Conservation (phyloP, 1,284 basidiomycete genomes). For the Fomitopsis betulina region DNA sequence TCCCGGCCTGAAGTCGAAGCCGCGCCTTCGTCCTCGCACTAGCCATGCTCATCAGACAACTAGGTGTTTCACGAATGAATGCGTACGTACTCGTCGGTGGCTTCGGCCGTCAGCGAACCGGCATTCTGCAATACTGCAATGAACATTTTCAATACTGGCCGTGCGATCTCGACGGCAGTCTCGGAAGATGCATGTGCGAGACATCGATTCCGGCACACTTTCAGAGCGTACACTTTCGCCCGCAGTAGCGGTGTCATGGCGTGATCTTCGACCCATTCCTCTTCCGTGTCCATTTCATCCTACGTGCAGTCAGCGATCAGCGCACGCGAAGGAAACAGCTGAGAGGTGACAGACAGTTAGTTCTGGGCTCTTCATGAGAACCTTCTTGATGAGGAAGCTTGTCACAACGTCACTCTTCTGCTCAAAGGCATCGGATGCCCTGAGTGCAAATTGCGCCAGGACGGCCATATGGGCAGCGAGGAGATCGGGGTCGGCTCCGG, state of each 20-base stretch:
- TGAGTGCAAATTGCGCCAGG: conserved; percentile 72
- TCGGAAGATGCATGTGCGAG: conserved; percentile 60
- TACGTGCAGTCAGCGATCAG: conserved; percentile 12
- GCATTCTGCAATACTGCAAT: conserved; percentile 59
- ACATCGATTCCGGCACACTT: conserved; percentile 77
- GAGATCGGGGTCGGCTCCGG: conserved; percentile 43
- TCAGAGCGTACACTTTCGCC: conserved; percentile 73
- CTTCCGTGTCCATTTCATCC: conserved; percentile 50
- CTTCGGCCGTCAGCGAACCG: conserved; percentile 59
- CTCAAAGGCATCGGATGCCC: conserved; percentile 73
- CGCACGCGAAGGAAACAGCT: neutral
- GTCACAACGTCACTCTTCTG: conserved; percentile 70
- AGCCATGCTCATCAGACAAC: conserved; percentile 3
- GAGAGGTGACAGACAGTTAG: conserved; percentile 31
- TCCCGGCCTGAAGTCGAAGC: conserved; percentile 78
- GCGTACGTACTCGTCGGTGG: conserved; percentile 59
- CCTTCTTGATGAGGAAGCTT: conserved; percentile 65
- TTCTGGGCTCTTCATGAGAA: conserved; percentile 45
- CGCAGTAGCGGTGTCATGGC: conserved; percentile 50
- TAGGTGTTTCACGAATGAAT: neutral
- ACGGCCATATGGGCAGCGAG: conserved; percentile 69
- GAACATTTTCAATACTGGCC: conserved; percentile 75
- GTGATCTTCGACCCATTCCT: conserved; percentile 75
- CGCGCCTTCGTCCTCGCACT: conserved; percentile 61
- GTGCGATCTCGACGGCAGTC: conserved; percentile 60